A percentile compares a stretch with the other conserved stretches of the same genome.
phyloP scores from a whole-genome alignment of 2,329 filamentous ascomycete genomes.

The Capronia americana region DNA sequence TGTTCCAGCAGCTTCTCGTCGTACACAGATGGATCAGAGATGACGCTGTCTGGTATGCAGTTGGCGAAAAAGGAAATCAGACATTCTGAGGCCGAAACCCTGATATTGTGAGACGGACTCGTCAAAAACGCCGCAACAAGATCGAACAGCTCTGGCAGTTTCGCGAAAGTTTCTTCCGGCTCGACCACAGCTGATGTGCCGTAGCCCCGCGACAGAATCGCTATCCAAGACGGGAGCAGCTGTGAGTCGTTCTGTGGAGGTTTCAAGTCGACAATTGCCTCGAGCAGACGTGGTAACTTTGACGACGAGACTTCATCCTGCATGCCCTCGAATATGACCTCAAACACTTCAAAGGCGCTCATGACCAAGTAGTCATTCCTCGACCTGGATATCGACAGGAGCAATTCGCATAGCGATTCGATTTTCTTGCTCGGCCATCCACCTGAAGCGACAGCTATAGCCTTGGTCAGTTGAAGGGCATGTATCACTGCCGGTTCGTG shows the following conservation, averaged over 20 bases:
- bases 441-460: conserved; percentile 81
- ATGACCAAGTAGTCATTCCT: conserved; percentile 96
- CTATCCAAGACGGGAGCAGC: conserved; percentile 93
- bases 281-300: conserved; percentile 86
- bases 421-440: conserved; percentile 98
- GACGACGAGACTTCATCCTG: conserved; percentile 83
- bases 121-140: conserved; percentile 82
- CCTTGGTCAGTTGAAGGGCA: conserved; percentile 88
- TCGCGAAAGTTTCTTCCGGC: conserved; percentile 88
- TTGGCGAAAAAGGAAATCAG: conserved; percentile 91
- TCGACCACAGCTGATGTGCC: conserved; percentile 89
- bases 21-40: conserved; percentile 87
- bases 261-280: conserved; percentile 89
- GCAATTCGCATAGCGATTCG: conserved; percentile 84
- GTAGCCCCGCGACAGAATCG: conserved; percentile 90
- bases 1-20: conserved; percentile 90
- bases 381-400: conserved; percentile 85
- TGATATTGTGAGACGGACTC: conserved; percentile 88
- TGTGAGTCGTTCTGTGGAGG: conserved; percentile 93
- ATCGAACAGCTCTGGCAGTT: conserved; percentile 82
- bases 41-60: conserved; percentile 80
- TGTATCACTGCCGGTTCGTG: conserved; percentile 89
- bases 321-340: conserved; percentile 94
- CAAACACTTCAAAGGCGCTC: conserved; percentile 95
- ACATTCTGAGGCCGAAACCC: conserved; percentile 92